phyloP scores from a whole-genome alignment of 2,329 filamentous ascomycete genomes.

The Trichophyton mentagrophytes region DNA sequence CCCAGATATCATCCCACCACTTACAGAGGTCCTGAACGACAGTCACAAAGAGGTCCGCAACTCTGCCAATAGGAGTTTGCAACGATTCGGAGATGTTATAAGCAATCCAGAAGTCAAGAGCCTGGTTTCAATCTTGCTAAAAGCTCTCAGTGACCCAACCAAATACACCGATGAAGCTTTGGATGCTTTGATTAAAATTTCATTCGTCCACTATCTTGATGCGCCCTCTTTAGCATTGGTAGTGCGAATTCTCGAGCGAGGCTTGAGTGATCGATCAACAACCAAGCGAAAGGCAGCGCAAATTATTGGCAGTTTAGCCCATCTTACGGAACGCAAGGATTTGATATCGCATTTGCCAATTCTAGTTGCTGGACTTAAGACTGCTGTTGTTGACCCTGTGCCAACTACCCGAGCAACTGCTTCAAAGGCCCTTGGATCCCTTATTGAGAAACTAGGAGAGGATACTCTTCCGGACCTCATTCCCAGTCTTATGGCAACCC shows the following conservation, averaged over 20 bases:
- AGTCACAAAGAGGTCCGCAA: slow-evolving; percentile 93
- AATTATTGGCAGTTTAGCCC: slow-evolving; percentile 93
- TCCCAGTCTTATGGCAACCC: slow-evolving; percentile 89
- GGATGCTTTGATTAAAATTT: slow-evolving; percentile 92
- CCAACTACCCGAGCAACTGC: slow-evolving; percentile 92
- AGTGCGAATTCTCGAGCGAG: slow-evolving; percentile 87
- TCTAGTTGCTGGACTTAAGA: slow-evolving; percentile 75
- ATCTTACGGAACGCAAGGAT: slow-evolving; percentile 92
- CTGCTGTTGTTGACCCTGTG: slow-evolving; percentile 87
- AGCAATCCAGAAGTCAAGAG: slow-evolving; percentile 94
- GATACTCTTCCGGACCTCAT: slow-evolving; percentile 95
- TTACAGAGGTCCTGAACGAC: slow-evolving; percentile 89
- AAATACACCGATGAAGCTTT: slow-evolving; percentile 93
- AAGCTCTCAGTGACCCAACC: slow-evolving; percentile 91
- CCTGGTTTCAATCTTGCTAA: slow-evolving; percentile 79
- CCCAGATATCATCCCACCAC: slow-evolving; percentile 89
- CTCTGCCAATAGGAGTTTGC: slow-evolving; percentile 87
- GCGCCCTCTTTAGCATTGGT: slow-evolving; percentile 89
- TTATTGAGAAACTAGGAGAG: slow-evolving; percentile 97
- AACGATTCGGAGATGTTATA: slow-evolving; percentile 97
- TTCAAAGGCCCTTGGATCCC: slow-evolving; percentile 84
- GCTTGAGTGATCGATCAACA: slow-evolving; percentile 75
- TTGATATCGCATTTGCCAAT: slow-evolving; percentile 83
- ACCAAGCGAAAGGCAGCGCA: slow-evolving; percentile 95
- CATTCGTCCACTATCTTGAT: slow-evolving; percentile 96